phyloP scores from a whole-genome alignment of 2,329 filamentous ascomycete genomes.

The Chaetomiaceae sp. region DNA sequence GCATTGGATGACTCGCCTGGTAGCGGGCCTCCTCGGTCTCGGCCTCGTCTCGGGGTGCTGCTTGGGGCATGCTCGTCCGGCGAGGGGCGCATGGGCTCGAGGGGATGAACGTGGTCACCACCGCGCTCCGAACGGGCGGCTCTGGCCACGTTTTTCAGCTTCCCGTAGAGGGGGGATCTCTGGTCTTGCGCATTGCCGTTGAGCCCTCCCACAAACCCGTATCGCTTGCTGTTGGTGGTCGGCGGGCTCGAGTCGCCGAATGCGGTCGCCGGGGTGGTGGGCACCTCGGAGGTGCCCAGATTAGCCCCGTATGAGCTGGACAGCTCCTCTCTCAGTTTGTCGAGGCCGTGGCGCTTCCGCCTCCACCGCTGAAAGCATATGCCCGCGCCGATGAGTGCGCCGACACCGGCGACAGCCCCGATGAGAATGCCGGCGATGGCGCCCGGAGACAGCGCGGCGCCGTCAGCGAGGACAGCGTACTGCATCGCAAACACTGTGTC shows the following conservation, averaged over 20 bases:
- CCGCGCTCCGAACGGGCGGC: too few species aligned
- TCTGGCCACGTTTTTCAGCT: too few species aligned
- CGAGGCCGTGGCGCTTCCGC: neutral
- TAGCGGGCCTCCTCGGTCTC: too few species aligned
- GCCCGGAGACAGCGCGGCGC: neutral
- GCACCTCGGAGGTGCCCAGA: neutral
- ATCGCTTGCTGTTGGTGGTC: too few species aligned
- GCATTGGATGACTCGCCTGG: too few species aligned
- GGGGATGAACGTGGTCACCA: too few species aligned
- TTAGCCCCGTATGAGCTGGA: neutral
- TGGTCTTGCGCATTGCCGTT: too few species aligned
- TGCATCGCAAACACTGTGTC: slow-evolving; percentile 20
- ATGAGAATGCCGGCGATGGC: slow-evolving; percentile 7
- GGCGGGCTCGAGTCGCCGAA: neutral
- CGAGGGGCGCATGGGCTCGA: too few species aligned
- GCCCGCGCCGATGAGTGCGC: neutral
- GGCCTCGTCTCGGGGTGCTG: too few species aligned
- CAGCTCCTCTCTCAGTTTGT: neutral
- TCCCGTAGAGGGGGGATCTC: too few species aligned
- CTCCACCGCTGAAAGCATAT: neutral
- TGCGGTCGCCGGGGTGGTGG: neutral
- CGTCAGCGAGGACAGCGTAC: slow-evolving; percentile 9
- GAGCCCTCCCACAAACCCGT: too few species aligned
- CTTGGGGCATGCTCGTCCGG: too few species aligned
- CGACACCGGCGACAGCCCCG: neutral